Percentiles rank a stretch among this genome's conserved stretches.
Evolutionary conservation across 2,329 filamentous ascomycete species (phyloP).

Genomic region (Trichoderma koningiopsis): DNA sequence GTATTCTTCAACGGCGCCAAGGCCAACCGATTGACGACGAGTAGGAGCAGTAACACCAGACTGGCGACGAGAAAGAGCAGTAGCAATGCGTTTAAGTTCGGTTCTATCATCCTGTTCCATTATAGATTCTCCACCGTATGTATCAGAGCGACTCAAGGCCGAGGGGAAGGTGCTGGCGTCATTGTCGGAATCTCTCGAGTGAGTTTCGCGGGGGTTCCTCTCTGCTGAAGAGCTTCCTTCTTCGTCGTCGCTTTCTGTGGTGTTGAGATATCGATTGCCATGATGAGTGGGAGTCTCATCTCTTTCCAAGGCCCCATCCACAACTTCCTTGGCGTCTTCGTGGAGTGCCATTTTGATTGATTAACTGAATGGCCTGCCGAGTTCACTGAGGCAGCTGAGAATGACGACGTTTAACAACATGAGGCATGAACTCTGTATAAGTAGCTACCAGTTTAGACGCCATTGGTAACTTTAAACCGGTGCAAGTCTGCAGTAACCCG

Average conservation of each 20-base stretch:
- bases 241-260: neutral
- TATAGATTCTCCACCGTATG: slow-evolving; percentile 26
- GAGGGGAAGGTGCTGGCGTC: slow-evolving; percentile 8
- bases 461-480: neutral
- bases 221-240: neutral
- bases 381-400: neutral
- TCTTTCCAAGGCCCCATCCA: neutral
- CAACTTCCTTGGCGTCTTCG: neutral
- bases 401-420: neutral
- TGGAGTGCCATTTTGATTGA: neutral
- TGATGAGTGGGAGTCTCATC: neutral
- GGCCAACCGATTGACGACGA: slow-evolving; percentile 25
- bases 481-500: neutral
- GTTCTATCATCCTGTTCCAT: slow-evolving; percentile 40
- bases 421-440: slow-evolving; percentile 1
- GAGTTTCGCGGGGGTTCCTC: neutral
- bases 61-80: slow-evolving; percentile 42
- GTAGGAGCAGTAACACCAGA: slow-evolving; percentile 30
- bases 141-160: slow-evolving; percentile 20
- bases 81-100: slow-evolving; percentile 46
- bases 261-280: neutral
- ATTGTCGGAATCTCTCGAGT: slow-evolving; percentile 15
- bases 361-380: neutral
- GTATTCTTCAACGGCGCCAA: slow-evolving; percentile 32
- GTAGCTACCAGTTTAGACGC: neutral